Evolutionary conservation across 176 grass and related monocot species (phyloP).

Genomic region (Alloteropsis semialata): DNA sequence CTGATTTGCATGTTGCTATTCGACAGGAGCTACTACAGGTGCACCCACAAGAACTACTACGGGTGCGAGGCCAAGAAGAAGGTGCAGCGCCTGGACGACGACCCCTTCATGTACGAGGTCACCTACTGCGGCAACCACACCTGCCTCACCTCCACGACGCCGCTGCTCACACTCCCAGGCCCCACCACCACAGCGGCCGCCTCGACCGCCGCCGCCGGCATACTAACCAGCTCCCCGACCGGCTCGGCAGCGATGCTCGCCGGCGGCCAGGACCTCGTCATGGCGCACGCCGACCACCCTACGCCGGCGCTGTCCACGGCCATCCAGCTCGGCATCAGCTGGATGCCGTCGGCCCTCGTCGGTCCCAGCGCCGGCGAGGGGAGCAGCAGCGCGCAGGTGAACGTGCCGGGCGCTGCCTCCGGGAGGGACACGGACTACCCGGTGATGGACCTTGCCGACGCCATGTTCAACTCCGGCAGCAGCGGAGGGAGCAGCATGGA

Average conservation of each 20-base stretch:
- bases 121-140: slow-evolving; percentile 76
- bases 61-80: slow-evolving; percentile 91
- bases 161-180: slow-evolving; percentile 46
- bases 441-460: slow-evolving; percentile 58
- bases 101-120: slow-evolving; percentile 71
- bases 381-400: background rate
- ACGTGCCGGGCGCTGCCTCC: background rate
- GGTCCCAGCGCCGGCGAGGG: background rate
- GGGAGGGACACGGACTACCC: slow-evolving; percentile 37
- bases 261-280: background rate
- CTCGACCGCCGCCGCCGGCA: background rate
- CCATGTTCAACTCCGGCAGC: slow-evolving; percentile 68
- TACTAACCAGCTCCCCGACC: background rate
- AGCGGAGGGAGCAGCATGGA: slow-evolving; percentile 75
- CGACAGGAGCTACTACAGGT: slow-evolving; percentile 88
- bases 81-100: slow-evolving; percentile 74
- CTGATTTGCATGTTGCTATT: background rate
- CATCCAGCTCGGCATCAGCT: slow-evolving; percentile 51
- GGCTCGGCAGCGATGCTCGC: background rate
- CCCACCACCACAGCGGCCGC: background rate
- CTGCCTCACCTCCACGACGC: slow-evolving; percentile 76
- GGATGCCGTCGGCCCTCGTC: slow-evolving; percentile 29
- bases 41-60: slow-evolving; percentile 91
- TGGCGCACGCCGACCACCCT: slow-evolving; percentile 4
- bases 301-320: slow-evolving; percentile 43